phyloP scores from a whole-genome alignment of 768 basidiomycete species.

The Calocybe cyanea region DNA sequence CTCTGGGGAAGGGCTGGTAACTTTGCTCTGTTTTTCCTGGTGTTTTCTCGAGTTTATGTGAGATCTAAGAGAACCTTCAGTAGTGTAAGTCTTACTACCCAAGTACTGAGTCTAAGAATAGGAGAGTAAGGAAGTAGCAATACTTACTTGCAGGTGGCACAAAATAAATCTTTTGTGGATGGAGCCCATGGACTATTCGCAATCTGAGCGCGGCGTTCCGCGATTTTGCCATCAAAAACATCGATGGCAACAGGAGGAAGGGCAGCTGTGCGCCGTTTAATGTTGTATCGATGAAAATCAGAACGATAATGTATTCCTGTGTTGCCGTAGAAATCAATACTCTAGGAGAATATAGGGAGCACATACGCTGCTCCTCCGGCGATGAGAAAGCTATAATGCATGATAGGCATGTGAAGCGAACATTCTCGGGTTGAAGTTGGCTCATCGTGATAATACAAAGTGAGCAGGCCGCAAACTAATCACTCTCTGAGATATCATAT shows the following conservation, averaged over 20 bases:
- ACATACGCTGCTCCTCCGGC: slow-evolving; percentile 79
- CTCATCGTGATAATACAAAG: slow-evolving; percentile 28
- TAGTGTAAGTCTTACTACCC: slow-evolving; percentile 80
- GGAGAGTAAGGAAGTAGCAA: slow-evolving; percentile 1
- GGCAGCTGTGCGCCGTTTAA: slow-evolving; percentile 91
- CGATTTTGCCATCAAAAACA: slow-evolving; percentile 84
- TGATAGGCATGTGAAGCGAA: slow-evolving; percentile 82
- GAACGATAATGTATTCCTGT: slow-evolving; percentile 85
- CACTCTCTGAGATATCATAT: no score
- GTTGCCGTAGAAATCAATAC: slow-evolving; percentile 7
- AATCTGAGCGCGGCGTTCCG: slow-evolving; percentile 74
- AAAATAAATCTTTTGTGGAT: slow-evolving; percentile 56
- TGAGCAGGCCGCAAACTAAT: background rate
- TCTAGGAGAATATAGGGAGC: background rate
- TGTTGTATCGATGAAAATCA: slow-evolving; percentile 97
- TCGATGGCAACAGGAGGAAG: slow-evolving; percentile 78
- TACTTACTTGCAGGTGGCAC: slow-evolving; percentile 84
- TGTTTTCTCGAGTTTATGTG: slow-evolving; percentile 91
- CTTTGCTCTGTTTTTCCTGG: slow-evolving; percentile 67
- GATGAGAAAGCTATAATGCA: slow-evolving; percentile 85
- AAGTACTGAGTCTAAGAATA: background rate
- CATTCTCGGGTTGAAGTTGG: slow-evolving; percentile 21
- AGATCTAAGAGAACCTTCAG: slow-evolving; percentile 84
- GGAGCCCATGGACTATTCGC: slow-evolving; percentile 60
- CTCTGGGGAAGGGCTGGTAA: slow-evolving; percentile 14